phyloP scores from a whole-genome alignment of 1,284 basidiomycete species.

The Meripilus lineatus region DNA sequence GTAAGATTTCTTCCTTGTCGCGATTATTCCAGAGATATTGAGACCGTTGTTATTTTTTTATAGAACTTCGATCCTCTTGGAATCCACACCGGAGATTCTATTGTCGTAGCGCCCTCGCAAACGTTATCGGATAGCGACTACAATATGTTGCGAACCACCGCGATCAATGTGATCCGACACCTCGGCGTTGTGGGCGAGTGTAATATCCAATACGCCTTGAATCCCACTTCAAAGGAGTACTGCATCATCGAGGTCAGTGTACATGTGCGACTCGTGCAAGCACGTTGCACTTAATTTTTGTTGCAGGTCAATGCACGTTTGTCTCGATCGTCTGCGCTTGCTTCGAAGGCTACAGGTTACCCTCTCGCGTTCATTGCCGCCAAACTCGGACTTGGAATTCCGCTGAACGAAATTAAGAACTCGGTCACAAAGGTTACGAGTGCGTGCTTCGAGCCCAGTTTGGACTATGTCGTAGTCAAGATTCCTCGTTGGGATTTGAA shows the following conservation, averaged over 20 bases:
- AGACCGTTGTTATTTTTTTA: background rate
- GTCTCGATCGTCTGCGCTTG: constrained; percentile 95
- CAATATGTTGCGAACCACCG: constrained; percentile 98
- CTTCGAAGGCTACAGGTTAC: constrained; percentile 98
- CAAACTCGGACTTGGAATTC: constrained; percentile 94
- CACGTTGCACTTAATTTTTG: background rate
- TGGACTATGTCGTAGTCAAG: constrained; percentile 98
- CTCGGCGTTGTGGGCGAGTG: constrained; percentile 97
- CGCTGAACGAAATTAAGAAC: constrained; percentile 97
- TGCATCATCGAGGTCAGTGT: constrained; percentile 89
- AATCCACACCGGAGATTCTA: constrained; percentile 99
- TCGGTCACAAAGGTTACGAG: constrained; percentile 94
- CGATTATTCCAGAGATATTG: background rate
- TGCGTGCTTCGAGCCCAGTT: constrained; percentile 96
- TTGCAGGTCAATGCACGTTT: constrained; percentile 94
- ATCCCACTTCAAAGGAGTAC: constrained; percentile 93
- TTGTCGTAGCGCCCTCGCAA: constrained; percentile 96
- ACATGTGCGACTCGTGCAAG: constrained; percentile 4
- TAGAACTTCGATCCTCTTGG: constrained; percentile 99
- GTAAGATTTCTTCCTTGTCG: constrained; percentile 38
- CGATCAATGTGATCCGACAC: constrained; percentile 97
- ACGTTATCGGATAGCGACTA: constrained; percentile 97
- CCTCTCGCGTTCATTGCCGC: constrained; percentile 98
- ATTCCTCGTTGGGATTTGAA: constrained; percentile 99
- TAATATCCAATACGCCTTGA: constrained; percentile 98